Base-by-base conservation (phyloP, 2,329 filamentous ascomycete genomes). In the Epichloe festucae region DNA sequence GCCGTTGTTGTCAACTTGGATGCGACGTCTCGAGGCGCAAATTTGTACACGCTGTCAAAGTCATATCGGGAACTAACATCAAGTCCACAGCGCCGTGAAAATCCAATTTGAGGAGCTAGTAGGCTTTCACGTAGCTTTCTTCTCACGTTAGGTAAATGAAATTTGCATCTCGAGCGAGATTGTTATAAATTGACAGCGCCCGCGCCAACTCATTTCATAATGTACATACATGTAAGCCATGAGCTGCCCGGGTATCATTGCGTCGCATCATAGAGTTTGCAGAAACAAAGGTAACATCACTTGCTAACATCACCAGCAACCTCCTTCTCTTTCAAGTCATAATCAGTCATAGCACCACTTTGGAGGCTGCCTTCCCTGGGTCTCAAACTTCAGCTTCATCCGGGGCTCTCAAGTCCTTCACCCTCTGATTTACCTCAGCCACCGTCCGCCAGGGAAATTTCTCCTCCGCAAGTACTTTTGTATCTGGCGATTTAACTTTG, bases 321-420 rank as follows among this genome's bases (percentile, higher is more conserved):
- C n/a, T n/a, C 5, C 35, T 42, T 8, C 15, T 34, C 27, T 34
- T 14, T 31, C 11, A 48, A 31, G 12, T 19, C 19, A 35, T 39
- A 11, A 31, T 56, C 45, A 56, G 27, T 31, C 10, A 40, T 57
- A 58, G 34, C 60, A 63, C 62, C 63, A 65, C 19, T 50, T 39
- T 15, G 63, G 63, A 15, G 63, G 62, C 5, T 19, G 21, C 3
- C 49, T 14, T 4, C 53, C 56, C 40, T 4, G n/a, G 14, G 35
- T 44, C 43, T 58, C 46, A 48, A 58, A 61, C 40, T 59, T 60
- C 36, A 40, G 31, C 27, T 56, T 55, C 48, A 61, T 56, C 17
- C 48, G 48, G n/a, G n/a, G 41, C 51, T 48, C 50, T 60, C 50
- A 65, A 31, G n/a, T 56, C 49, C 27, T n/a, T 44, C 35, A 57